Evolutionary conservation across 345 rosid species (phyloP), one percentile per base, ranked within the genome.

Genomic region (Pistacia vera): DNA sequence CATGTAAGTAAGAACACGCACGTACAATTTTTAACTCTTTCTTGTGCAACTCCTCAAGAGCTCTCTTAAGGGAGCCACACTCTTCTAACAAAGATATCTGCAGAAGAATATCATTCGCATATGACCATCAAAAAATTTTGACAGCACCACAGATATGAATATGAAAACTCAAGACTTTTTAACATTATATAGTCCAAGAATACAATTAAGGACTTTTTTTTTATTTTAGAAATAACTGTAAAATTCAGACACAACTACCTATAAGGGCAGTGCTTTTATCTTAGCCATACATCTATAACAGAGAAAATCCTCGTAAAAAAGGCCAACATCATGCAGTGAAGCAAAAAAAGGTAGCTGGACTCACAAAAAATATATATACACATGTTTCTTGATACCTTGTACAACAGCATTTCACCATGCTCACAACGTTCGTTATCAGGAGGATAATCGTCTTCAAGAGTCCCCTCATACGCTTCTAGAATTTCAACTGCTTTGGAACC

Each of bases 401-500:
- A 97, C 59, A 94, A 80, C 79, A 94, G 95, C 99, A 97, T 93
- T 87, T 97, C 99, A 60, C 97, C 93, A 84, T 94, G 98, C 78
- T 97, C 99, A 78, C 90, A 85, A 16, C 92, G 92, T 85, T 94
- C 99, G 86, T 91, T 92, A 66, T 94, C 99, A 1, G 99, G 99
- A 60, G 99, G 99, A 80, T 91, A 86, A 85, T 94, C 99, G 86
- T 92, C 99, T 80, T 97, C 99, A 61, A 94, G 85, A 58, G 99
- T 97, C 79, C 99, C 99, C 88, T 97, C 99, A 86, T 88, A 97
- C 57, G 99, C 98, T 73, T 97, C 98, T 83, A 97, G 84, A 86
- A 94, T 94, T 57, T 97, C 99, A 86, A 97, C 94, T 64, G 99
- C 99, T 90, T 92, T 92, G 65, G 97, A 88, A 76, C 88, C 88